Base-by-base conservation (phyloP, 441 rosid genomes). In the Metrosideros polymorpha region DNA sequence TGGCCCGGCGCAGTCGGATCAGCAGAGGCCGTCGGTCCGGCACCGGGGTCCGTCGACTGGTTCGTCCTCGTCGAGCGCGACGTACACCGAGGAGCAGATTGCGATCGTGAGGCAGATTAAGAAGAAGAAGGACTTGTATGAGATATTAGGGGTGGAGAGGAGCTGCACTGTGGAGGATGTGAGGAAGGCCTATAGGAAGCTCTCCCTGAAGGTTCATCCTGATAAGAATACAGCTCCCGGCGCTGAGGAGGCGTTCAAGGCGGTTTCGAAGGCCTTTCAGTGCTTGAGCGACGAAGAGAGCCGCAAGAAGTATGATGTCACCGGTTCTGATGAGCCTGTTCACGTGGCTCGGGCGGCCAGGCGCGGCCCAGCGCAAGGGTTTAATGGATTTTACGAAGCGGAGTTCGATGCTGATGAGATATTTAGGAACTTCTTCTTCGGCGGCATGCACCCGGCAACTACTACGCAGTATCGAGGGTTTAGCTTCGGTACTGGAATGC, bases 211-310 rank as follows among this genome's bases (percentile, higher is more conserved):
- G 87, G 99, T 97, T 54, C 99, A 97, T 87, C 99, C 99, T 0
- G 99, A 97, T 86, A 97, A 97, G 94, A 97, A 96, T 90, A 93
- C 92, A 10, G 98, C 99, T 50, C 99, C 99, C 0, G 99, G 97
- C 0, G 93, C 99, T 32, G 99, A 97, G 87, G 99, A 97, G 85
- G 97, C 97, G 7, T 97, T 97, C 84, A 97, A 97, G 89, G 88
- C 92, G 9, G 96, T 97, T 53, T 97, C 99, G 0, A 96, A 95
- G 86, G 98, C 99, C 57, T 97, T 97, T 87, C 99, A 96, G 88
- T 97, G 99, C 89, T 84, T 97, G 88, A 94, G 95, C 91, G 91
- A 91, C 87, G 95, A 92, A 30, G 99, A 93, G 87, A 88, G 85
- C 84, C 88, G 98, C 75, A 92, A 93, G 49, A 95, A 93, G 79